Conservation (phyloP, 495 filamentous ascomycete genomes). For the Talaromyces borbonicus region DNA sequence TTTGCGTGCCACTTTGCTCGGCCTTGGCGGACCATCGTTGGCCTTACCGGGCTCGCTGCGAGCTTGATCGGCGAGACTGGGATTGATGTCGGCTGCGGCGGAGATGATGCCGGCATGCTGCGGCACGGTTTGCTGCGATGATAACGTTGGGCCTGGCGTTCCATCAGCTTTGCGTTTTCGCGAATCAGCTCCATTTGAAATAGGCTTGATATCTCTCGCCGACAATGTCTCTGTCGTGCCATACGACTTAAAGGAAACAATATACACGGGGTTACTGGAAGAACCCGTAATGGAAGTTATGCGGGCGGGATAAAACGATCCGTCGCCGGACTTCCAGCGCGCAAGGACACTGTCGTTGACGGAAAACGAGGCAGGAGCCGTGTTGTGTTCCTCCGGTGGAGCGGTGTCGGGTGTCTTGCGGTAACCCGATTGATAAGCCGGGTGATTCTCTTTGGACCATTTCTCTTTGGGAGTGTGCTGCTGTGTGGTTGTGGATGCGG, state of each 20-base stretch:
- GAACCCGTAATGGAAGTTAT: conserved; percentile 93
- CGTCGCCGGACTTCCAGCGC: conserved; percentile 83
- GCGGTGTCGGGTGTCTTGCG: conserved; percentile 33
- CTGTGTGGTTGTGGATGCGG: conserved; percentile 31
- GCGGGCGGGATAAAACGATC: conserved; percentile 81
- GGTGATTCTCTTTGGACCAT: conserved; percentile 66
- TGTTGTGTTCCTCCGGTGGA: conserved; percentile 36
- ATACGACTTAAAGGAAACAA: conserved; percentile 89
- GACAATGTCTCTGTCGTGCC: conserved; percentile 72
- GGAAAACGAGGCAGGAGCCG: conserved; percentile 50
- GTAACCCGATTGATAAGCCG: conserved; percentile 50
- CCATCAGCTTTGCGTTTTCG: conserved; percentile 90
- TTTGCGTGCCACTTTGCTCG: conserved; percentile 63
- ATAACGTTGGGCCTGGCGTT: conserved; percentile 46
- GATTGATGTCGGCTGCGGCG: conserved; percentile 78
- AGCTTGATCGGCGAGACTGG: conserved; percentile 60
- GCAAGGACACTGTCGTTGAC: conserved; percentile 88
- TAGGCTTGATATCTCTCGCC: conserved; percentile 73
- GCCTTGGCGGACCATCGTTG: conserved; percentile 54
- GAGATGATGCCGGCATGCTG: conserved; percentile 65
- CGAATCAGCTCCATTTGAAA: conserved; percentile 47
- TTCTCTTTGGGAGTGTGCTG: conserved; percentile 48
- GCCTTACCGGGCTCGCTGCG: conserved; percentile 57
- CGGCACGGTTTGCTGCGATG: conserved; percentile 31
- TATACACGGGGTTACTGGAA: conserved; percentile 76